phyloP scores from a whole-genome alignment of 306 rosid species.

The Gastrolobium villosum region DNA sequence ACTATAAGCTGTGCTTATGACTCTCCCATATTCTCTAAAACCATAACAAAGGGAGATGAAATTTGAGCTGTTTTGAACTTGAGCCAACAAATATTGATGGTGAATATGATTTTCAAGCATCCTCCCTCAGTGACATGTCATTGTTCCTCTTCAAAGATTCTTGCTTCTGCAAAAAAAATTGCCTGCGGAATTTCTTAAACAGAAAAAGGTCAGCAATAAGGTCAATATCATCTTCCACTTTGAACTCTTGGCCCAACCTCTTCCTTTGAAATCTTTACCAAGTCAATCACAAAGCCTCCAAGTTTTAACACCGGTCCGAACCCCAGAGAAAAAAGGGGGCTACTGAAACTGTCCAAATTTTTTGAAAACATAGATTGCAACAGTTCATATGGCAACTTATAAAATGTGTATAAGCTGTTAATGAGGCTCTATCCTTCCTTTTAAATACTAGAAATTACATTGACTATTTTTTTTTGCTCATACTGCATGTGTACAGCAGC shows the following conservation, averaged over 20 bases:
- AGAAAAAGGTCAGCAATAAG: slow-evolving; percentile 72
- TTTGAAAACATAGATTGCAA: too few relatives aligned
- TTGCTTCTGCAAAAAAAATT: slow-evolving; percentile 76
- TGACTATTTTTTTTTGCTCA: too few relatives aligned
- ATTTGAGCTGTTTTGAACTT: not conserved
- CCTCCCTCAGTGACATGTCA: slow-evolving; percentile 59
- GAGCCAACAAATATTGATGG: not conserved
- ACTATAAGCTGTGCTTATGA: not conserved
- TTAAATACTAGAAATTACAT: too few relatives aligned
- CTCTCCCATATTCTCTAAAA: not conserved
- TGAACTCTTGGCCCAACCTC: slow-evolving; percentile 73
- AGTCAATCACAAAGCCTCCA: slow-evolving; percentile 71
- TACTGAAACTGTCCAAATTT: too few relatives aligned
- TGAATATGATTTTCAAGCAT: slow-evolving; percentile 9
- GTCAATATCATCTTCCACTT: slow-evolving; percentile 80
- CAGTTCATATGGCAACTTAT: too few relatives aligned
- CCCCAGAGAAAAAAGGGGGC: too few relatives aligned
- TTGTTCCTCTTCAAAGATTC: slow-evolving; percentile 62
- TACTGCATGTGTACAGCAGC: too few relatives aligned
- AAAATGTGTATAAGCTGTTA: too few relatives aligned
- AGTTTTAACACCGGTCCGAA: too few relatives aligned
- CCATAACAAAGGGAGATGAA: not conserved
- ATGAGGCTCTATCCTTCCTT: too few relatives aligned
- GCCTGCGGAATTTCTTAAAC: slow-evolving; percentile 66
- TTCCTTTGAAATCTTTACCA: slow-evolving; percentile 67